A percentile compares a stretch with the other conserved stretches of the same genome.
Conservation (phyloP, 2,329 filamentous ascomycete species). For the Emericellopsis atlantica region DNA sequence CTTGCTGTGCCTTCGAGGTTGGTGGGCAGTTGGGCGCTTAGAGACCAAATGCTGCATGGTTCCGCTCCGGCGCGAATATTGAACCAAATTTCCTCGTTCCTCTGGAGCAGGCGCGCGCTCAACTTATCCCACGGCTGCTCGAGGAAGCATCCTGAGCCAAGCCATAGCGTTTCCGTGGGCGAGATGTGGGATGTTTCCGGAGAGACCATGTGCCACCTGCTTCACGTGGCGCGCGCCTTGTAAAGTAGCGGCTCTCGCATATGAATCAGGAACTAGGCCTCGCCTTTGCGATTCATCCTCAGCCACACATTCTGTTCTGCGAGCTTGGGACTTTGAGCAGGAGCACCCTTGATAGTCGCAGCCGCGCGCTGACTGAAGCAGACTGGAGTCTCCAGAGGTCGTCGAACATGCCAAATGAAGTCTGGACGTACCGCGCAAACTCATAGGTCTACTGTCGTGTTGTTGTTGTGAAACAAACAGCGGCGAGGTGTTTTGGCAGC, state of each 20-base stretch:
- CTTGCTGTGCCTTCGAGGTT: too few species aligned
- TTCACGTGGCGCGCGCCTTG: slow-evolving; percentile 9
- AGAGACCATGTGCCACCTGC: slow-evolving; percentile 1
- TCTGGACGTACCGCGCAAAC: neutral
- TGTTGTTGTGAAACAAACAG: neutral
- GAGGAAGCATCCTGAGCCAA: too few species aligned
- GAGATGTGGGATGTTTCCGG: slow-evolving; percentile 1
- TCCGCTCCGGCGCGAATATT: too few species aligned
- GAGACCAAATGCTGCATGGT: too few species aligned
- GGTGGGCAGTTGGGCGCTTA: too few species aligned
- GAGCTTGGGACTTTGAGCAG: neutral
- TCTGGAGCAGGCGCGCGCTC: slow-evolving; percentile 1
- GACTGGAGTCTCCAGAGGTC: neutral
- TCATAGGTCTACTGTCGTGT: neutral
- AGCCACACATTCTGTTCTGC: neutral
- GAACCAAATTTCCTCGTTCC: too few species aligned
- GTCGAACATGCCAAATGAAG: neutral
- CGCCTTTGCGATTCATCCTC: neutral
- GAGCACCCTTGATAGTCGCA: neutral
- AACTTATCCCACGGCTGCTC: too few species aligned
- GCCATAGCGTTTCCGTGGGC: neutral
- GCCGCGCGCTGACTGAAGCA: slow-evolving; percentile 4
- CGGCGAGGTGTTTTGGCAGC: neutral
- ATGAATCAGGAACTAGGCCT: neutral
- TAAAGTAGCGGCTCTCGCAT: neutral